phyloP scores from a whole-genome alignment of 345 rosid species.

The Brassica incana region DNA sequence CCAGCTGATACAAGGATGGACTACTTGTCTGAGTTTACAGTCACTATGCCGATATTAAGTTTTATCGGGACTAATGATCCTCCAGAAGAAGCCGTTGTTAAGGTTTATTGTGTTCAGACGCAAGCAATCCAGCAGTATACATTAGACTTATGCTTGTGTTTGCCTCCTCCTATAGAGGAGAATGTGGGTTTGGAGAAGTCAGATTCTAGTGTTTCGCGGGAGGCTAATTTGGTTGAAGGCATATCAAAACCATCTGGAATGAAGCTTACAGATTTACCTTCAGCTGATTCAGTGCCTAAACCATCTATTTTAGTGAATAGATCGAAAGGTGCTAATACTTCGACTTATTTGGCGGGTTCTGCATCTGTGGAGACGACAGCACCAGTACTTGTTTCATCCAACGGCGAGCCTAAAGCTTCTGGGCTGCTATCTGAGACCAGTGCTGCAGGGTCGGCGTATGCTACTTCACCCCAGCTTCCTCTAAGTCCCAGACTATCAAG shows the following conservation, averaged over 20 bases:
- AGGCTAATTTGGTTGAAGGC: slow-evolving; percentile 46
- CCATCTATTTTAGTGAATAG: slow-evolving; percentile 37
- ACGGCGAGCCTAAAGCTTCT: slow-evolving; percentile 45
- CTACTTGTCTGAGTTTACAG: slow-evolving; percentile 79
- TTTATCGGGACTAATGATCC: slow-evolving; percentile 72
- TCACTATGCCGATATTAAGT: slow-evolving; percentile 93
- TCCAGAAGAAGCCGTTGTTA: slow-evolving; percentile 58
- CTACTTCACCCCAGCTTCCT: slow-evolving; percentile 54
- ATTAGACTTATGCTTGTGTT: slow-evolving; percentile 74
- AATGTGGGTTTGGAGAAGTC: slow-evolving; percentile 56
- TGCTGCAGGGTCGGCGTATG: slow-evolving; percentile 49
- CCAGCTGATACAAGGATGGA: slow-evolving; percentile 75
- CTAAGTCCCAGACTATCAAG: slow-evolving; percentile 59
- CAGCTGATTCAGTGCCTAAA: slow-evolving; percentile 45
- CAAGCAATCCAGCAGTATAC: slow-evolving; percentile 93
- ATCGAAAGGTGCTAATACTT: slow-evolving; percentile 35
- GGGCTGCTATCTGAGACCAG: slow-evolving; percentile 45
- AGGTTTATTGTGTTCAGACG: slow-evolving; percentile 91
- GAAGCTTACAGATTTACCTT: slow-evolving; percentile 43
- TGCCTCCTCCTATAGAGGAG: slow-evolving; percentile 68
- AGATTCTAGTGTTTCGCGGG: slow-evolving; percentile 48
- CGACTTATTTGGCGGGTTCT: slow-evolving; percentile 40
- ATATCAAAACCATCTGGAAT: slow-evolving; percentile 44
- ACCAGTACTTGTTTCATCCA: slow-evolving; percentile 38
- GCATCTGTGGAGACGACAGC: slow-evolving; percentile 41